phyloP scores from a whole-genome alignment of 257 asterid genomes.

The Solanum gracilifrons region DNA sequence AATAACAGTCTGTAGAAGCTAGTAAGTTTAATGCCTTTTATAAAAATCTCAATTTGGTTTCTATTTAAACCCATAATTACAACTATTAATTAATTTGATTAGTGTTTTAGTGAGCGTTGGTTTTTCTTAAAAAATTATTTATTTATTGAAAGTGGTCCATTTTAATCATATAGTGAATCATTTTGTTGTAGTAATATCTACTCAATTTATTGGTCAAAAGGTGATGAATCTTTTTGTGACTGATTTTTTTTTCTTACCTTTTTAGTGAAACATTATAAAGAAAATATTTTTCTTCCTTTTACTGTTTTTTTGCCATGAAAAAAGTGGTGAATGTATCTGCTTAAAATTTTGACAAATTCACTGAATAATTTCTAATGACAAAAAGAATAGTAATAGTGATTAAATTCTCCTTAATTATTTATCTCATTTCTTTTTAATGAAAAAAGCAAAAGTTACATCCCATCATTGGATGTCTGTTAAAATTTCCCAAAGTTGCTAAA shows the following conservation, averaged over 20 bases:
- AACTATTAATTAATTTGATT: not conserved
- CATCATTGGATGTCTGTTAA: not conserved
- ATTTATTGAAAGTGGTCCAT: slow-evolving; percentile 14
- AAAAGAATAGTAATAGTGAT: not conserved
- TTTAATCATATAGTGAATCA: not conserved
- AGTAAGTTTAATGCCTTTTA: not conserved
- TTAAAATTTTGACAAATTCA: not conserved
- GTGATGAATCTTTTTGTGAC: slow-evolving; percentile 1
- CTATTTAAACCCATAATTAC: not conserved
- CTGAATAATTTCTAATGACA: not conserved
- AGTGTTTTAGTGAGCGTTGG: not conserved
- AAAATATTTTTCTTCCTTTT: not conserved
- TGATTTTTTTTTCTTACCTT: not conserved
- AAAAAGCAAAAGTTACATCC: not conserved
- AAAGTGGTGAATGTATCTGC: not conserved
- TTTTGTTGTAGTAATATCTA: slow-evolving; percentile 24
- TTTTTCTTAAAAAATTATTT: not conserved
- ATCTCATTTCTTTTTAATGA: not conserved
- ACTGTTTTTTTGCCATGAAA: not conserved
- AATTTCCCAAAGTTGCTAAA: not conserved
- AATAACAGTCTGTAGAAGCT: not conserved
- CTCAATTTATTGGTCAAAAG: slow-evolving; percentile 20
- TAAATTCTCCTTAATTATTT: not conserved
- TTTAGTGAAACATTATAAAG: not conserved
- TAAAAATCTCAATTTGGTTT: not conserved